phyloP scores from a whole-genome alignment of 257 asterid species.

The Leptodermis oblonga region DNA sequence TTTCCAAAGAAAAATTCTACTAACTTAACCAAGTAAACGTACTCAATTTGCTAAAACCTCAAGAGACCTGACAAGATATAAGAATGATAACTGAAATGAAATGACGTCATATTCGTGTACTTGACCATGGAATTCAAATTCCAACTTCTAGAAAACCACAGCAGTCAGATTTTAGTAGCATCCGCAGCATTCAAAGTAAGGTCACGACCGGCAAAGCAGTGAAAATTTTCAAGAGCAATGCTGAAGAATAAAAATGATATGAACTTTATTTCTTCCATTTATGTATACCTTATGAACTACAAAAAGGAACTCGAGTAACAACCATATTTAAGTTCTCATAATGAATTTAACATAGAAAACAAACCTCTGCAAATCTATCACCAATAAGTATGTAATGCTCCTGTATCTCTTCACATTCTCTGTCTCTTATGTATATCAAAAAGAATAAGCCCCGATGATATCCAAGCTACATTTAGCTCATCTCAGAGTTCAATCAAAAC shows the following conservation, averaged over 20 bases:
- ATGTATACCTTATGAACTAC: slow-evolving; percentile 29
- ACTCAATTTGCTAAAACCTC: too few relatives aligned
- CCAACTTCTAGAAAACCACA: background rate
- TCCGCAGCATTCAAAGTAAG: background rate
- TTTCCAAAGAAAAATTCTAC: background rate
- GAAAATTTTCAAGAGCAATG: background rate
- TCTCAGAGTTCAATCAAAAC: slow-evolving; percentile 16
- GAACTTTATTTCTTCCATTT: slow-evolving; percentile 35
- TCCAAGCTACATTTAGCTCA: background rate
- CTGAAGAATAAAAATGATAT: slow-evolving; percentile 17
- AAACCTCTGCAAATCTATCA: slow-evolving; percentile 41
- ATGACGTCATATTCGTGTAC: background rate
- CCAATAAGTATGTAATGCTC: slow-evolving; percentile 33
- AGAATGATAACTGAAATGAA: background rate
- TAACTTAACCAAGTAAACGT: background rate
- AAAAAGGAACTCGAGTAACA: slow-evolving; percentile 30
- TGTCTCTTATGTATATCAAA: slow-evolving; percentile 6
- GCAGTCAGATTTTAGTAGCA: background rate
- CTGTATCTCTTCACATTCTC: slow-evolving; percentile 23
- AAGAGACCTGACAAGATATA: background rate
- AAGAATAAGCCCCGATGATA: background rate
- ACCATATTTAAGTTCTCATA: slow-evolving; percentile 26
- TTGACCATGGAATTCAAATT: background rate
- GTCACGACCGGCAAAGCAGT: slow-evolving; percentile 7
- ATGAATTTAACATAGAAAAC: slow-evolving; percentile 26